Conservation (phyloP, 176 grass and related monocot species). For the Luzula sylvatica region DNA sequence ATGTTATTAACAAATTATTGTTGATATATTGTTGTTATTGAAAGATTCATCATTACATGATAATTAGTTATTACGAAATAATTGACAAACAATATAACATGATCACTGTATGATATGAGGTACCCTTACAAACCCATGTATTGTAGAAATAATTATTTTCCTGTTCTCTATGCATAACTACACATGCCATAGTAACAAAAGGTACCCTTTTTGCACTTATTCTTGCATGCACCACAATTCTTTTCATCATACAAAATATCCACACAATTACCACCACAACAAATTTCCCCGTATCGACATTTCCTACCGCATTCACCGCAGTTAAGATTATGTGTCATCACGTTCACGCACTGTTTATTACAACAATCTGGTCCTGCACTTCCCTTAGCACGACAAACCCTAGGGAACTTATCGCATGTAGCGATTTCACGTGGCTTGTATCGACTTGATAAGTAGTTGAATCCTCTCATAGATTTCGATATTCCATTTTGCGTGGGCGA, state of each 20-base stretch:
- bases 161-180: slow-evolving; percentile 13
- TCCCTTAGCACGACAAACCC: slow-evolving; percentile 17
- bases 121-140: background rate
- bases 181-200: slow-evolving; percentile 27
- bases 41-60: no score
- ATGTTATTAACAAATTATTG: no score
- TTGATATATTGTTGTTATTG: no score
- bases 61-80: no score
- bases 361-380: slow-evolving; percentile 24
- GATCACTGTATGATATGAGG: background rate
- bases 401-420: slow-evolving; percentile 20
- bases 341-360: slow-evolving; percentile 20
- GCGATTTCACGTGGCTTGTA: background rate
- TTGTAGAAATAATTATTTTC: background rate
- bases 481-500: background rate
- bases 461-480: background rate
- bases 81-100: no score
- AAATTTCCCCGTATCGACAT: slow-evolving; percentile 20
- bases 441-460: background rate
- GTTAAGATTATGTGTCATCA: slow-evolving; percentile 20
- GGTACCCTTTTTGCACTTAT: slow-evolving; percentile 27
- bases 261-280: slow-evolving; percentile 19
- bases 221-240: slow-evolving; percentile 30
- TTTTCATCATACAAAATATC: slow-evolving; percentile 9
- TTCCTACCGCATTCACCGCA: slow-evolving; percentile 20